Conservation (phyloP, 2,329 filamentous ascomycete genomes). For the Mycosphaerella arachidis region DNA sequence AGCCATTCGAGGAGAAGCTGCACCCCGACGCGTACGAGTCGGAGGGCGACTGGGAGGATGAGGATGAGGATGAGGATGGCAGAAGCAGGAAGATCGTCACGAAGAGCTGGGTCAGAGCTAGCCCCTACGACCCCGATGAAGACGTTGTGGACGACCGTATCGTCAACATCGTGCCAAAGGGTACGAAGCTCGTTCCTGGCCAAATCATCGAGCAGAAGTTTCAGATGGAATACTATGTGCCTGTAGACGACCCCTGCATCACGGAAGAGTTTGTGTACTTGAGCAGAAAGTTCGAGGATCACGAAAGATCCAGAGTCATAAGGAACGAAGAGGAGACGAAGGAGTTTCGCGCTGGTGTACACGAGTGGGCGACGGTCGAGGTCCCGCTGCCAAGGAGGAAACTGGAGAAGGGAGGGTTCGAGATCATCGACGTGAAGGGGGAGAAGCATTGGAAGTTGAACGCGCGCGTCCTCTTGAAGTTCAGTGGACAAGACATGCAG, state of each 20-base stretch:
- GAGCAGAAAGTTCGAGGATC: not conserved
- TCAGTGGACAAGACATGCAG: not conserved
- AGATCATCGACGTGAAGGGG: not conserved
- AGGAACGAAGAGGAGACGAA: not conserved
- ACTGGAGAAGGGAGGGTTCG: not conserved
- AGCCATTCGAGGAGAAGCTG: constrained; percentile 3
- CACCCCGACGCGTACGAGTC: constrained; percentile 7
- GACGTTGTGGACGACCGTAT: constrained; percentile 13
- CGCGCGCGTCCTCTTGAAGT: not conserved
- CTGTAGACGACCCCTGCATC: constrained; percentile 1
- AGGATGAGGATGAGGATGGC: not conserved
- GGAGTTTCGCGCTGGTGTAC: not conserved
- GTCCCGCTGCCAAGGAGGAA: not conserved
- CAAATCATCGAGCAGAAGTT: not conserved
- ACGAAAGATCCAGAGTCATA: not conserved
- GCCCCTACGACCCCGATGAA: not conserved
- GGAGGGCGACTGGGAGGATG: no score
- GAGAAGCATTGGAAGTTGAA: constrained; percentile 7
- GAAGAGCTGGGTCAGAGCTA: constrained; percentile 3
- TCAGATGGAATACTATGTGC: not conserved
- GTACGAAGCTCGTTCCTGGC: not conserved
- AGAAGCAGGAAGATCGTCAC: not conserved
- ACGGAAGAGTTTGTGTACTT: constrained; percentile 7
- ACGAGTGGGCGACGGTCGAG: not conserved
- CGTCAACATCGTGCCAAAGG: constrained; percentile 2